Base-by-base conservation (phyloP, 768 basidiomycete species). In the Tulasnella sp. region DNA sequence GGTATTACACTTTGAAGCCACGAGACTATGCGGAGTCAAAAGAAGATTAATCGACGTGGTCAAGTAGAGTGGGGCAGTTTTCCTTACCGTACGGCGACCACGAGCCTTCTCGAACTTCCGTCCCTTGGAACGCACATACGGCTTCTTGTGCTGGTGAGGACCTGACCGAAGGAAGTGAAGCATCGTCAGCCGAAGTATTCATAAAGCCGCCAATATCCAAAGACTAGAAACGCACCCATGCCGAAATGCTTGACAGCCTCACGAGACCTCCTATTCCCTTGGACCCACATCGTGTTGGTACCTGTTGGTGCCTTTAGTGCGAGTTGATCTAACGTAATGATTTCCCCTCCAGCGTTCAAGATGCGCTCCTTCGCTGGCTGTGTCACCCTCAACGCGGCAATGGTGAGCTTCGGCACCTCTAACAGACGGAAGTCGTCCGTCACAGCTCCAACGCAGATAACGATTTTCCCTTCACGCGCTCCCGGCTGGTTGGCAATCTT, bases 51-150 rank as follows among this genome's bases (percentile, higher is more conserved):
- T n/a, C 26, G 29, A 48, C n/a, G n/a, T n/a, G n/a, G n/a, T n/a
- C n/a, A n/a, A n/a, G n/a, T n/a, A n/a, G n/a, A n/a, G n/a, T n/a
- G n/a, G n/a, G n/a, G n/a, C n/a, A n/a, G n/a, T n/a, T n/a, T n/a
- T 51, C 61, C 67, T 63, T 19, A 71, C 71, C 68, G 91, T 89
- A 88, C 95, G 84, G 82, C 95, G 89, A 79, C 95, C 95, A 83
- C 95, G 94, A 73, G 77, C 95, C 71, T 85, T 85, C 79, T 99
- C 95, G 86, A 96, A 95, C 76, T 96, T 97, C 82, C 94, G 88
- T 64, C 96, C 95, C 79, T 95, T 96, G 72, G 91, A 93, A 69
- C 77, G 79, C 49, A 93, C 88, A 78, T 92, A 88, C 50, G 96
- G 96, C 78, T 94, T 96, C 81, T 95, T 97, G 85, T 96, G 79